phyloP scores from a whole-genome alignment of 306 rosid genomes.

The Cercis canadensis region DNA sequence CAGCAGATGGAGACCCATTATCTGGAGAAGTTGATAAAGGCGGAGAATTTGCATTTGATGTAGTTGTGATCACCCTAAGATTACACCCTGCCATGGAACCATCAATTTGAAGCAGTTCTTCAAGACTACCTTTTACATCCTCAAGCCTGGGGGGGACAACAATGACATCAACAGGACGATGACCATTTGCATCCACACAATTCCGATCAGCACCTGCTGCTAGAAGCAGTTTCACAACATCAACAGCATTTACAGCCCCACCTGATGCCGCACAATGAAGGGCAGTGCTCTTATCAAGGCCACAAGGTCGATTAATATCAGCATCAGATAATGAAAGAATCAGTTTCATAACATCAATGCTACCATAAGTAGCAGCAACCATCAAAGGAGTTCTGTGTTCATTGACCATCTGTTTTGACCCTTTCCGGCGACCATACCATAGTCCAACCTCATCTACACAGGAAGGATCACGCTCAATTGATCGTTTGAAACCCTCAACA shows the following conservation, averaged over 20 bases:
- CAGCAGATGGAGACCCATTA: conserved; percentile 64
- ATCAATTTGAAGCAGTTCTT: conserved; percentile 69
- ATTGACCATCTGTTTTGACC: conserved; percentile 86
- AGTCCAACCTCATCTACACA: conserved; percentile 79
- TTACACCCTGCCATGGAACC: conserved; percentile 53
- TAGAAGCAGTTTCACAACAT: conserved; percentile 72
- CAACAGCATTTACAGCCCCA: conserved; percentile 78
- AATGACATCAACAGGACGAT: conserved; percentile 67
- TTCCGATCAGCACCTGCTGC: conserved; percentile 85
- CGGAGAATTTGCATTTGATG: conserved; percentile 58
- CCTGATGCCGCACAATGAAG: conserved; percentile 96
- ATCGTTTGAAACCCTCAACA: conserved; percentile 66
- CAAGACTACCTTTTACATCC: conserved; percentile 53
- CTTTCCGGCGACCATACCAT: conserved; percentile 85
- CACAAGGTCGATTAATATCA: conserved; percentile 64
- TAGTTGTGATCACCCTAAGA: conserved; percentile 55
- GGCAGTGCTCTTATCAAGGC: conserved; percentile 87
- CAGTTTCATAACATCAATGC: conserved; percentile 72
- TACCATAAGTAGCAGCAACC: conserved; percentile 96
- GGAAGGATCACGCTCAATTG: conserved; percentile 70
- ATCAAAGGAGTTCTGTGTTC: conserved; percentile 84
- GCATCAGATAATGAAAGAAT: conserved; percentile 68
- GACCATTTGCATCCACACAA: conserved; percentile 76
- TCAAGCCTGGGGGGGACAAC: conserved; percentile 69
- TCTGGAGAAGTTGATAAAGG: conserved; percentile 70